Base-by-base conservation (phyloP, 768 basidiomycete species). In the Terana coerulea region DNA sequence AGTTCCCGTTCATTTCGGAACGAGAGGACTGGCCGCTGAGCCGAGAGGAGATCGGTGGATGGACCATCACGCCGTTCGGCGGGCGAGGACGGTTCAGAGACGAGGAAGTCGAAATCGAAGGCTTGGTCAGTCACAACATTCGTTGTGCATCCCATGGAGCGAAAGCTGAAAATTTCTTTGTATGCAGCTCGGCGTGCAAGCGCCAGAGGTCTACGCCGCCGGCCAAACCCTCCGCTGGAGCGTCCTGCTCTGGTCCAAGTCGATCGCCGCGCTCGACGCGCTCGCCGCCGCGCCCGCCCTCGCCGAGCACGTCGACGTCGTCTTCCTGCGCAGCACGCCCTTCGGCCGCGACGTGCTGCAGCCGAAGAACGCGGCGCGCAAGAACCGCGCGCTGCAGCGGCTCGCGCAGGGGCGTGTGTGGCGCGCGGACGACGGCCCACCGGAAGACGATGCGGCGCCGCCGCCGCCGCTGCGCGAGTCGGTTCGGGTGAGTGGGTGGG, bases 61-160 rank as follows among this genome's bases (percentile, higher is more conserved):
- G 51, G 51, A 52, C 51, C 6, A 42, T 52, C n/a, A 52, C 51
- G 3, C 51, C 51, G 3, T 52, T 52, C 37, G 51, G 51, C 33
- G 51, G 51, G 6, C 43, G 51, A 21, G 51, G 51, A 5, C 51
- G 51, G n/a, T 52, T 46, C 44, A 26, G 44, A 37, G 44, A 24
- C 9, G 51, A 52, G 44, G 31, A 39, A 25, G 51, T 52, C 22
- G 51, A 52, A 36, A 52, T 52, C 34, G 51, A 52, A 31, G 51
- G 51, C 9, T 19, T 52, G 25, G 51, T 52, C 29, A 3, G 51
- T 40, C n/a, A n/a, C n/a, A n/a, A n/a, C n/a, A n/a, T n/a, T n/a
- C n/a, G n/a, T n/a, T n/a, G n/a, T n/a, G n/a, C n/a, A n/a, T n/a
- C n/a, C n/a, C n/a, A n/a, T n/a, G n/a, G n/a, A n/a, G n/a, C n/a